Percentiles rank a stretch among this genome's conserved stretches.
Conservation (phyloP, 345 rosid species). For the Angophora floribunda region DNA sequence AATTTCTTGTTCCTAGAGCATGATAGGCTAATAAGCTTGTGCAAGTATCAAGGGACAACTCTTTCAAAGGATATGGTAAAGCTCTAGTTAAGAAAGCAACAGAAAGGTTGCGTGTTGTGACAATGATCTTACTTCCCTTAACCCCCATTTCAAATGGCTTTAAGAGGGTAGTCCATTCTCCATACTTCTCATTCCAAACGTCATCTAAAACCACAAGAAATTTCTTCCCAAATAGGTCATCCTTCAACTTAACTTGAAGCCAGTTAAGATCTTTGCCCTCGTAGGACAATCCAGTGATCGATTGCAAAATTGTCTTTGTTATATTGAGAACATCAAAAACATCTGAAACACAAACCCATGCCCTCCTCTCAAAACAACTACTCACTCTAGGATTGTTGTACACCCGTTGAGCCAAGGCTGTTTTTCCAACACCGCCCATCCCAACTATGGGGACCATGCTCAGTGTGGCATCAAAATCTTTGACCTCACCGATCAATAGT, state of each 20-base stretch:
- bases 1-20: background rate
- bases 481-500: fast-evolving
- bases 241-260: background rate
- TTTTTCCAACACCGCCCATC: too few species aligned
- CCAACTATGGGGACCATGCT: too few species aligned
- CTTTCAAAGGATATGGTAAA: background rate
- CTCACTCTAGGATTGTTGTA: too few species aligned
- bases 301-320: background rate
- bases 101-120: background rate
- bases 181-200: background rate
- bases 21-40: background rate
- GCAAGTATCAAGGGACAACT: background rate
- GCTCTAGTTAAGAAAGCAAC: background rate
- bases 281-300: background rate
- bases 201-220: background rate
- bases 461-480: too few species aligned
- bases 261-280: background rate
- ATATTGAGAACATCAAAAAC: background rate
- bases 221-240: background rate
- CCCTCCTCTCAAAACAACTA: too few species aligned
- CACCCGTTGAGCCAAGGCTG: too few species aligned
- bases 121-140: background rate
- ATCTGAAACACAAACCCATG: too few species aligned
- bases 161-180: background rate
- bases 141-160: background rate